Evolutionary conservation across 768 basidiomycete genomes (phyloP), one percentile per base, ranked within the genome.

Genomic region (Wakefieldia striispora): DNA sequence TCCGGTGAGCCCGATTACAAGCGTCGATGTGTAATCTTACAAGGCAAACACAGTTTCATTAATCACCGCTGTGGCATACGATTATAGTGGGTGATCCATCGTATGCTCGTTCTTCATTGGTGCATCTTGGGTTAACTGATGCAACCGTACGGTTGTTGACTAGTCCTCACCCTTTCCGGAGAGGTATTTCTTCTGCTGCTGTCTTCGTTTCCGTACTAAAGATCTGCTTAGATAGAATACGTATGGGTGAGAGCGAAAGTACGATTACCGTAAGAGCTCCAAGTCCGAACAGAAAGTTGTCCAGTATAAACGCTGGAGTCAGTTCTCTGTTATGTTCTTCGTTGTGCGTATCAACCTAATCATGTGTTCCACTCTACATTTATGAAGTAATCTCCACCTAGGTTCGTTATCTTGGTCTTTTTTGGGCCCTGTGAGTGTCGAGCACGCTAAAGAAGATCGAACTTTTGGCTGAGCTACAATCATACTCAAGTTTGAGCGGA

Each of bases 81-180:
- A 46, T 37, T 46, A 46, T 20, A 13, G 45, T 46, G 17, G 21
- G 47, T 36, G 33, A n/a, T 29, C 13, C 19, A 19, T 11, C 10
- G 19, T 13, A 27, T 4, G 1, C 3, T 29, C 8, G 12, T 21
- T 14, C 6, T 29, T 29, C 29, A 12, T n/a, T n/a, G n/a, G n/a
- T n/a, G n/a, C n/a, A n/a, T 29, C 3, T 13, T 29, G 29, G 29
- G 29, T 3, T 10, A 13, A 31, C 42, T 37, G 34, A 29, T 4
- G 29, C 12, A 29, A 19, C 2, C 7, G 20, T 5, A 14, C 10
- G 3, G 9, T 11, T 31, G n/a, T 40, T 3, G 14, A 20, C 12
- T 33, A 50, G 52, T 45, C 11, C 49, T 54, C 43, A 45, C 17
- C 1, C 42, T 54, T 6, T 20, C 49, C 1, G 29, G 35, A 14